A percentile compares a stretch with the other conserved stretches of the same genome.
phyloP scores from a whole-genome alignment of 192 early-diverging fungal species.

The Chytriomyces hyalinus region DNA sequence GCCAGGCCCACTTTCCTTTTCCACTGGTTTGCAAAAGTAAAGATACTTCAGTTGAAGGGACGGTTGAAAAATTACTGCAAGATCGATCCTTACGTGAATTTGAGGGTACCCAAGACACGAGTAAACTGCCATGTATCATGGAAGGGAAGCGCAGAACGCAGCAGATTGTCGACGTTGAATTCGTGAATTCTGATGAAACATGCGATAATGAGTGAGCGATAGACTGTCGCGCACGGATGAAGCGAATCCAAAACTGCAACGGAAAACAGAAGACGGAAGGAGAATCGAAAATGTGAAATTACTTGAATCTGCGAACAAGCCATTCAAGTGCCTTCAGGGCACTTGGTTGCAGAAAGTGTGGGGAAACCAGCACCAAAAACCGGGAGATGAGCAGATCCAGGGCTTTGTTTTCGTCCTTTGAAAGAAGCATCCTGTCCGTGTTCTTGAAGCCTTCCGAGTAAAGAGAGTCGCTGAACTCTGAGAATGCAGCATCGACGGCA shows the following conservation, averaged over 20 bases:
- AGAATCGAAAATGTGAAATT: neutral
- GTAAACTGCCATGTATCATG: constrained; percentile 91
- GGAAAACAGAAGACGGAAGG: neutral
- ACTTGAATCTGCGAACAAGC: constrained; percentile 81
- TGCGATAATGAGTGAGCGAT: too few species aligned
- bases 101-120: constrained; percentile 77
- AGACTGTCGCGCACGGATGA: too few species aligned
- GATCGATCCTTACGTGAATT: constrained; percentile 58
- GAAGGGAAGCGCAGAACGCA: constrained; percentile 86
- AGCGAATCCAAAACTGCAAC: neutral
- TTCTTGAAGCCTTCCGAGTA: constrained; percentile 83
- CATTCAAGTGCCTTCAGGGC: constrained; percentile 91
- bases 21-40: neutral
- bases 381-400: constrained; percentile 76
- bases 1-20: constrained; percentile 56
- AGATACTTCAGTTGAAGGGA: neutral
- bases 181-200: constrained; percentile 68
- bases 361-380: constrained; percentile 81
- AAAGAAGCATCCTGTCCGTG: constrained; percentile 78
- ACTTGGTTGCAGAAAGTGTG: constrained; percentile 83
- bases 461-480: constrained; percentile 69
- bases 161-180: constrained; percentile 78
- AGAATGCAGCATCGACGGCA: constrained; percentile 62
- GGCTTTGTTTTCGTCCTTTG: constrained; percentile 77
- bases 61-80: neutral